Evolutionary conservation across 2,329 filamentous ascomycete species (phyloP).

Genomic region (Venturia nashicola): DNA sequence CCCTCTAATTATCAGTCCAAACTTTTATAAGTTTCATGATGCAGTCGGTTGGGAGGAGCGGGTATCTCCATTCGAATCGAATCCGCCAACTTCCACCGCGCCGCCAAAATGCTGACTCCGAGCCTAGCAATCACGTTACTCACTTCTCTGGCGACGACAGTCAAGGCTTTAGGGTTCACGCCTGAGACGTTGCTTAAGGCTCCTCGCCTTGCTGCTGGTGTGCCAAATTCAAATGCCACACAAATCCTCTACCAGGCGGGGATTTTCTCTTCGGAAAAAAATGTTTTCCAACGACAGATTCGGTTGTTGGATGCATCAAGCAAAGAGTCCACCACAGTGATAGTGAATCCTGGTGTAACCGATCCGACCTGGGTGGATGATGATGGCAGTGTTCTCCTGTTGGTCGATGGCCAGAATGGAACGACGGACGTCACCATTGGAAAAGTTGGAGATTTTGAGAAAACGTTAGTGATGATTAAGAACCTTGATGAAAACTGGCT

Average conservation of each 20-base stretch:
- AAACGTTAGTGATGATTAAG: conserved; percentile 16
- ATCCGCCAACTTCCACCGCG: neutral
- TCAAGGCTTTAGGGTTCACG: conserved; percentile 59
- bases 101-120: neutral
- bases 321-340: conserved; percentile 53
- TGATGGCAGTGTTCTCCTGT: conserved; percentile 44
- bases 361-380: conserved; percentile 70
- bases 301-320: conserved; percentile 57
- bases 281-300: conserved; percentile 54
- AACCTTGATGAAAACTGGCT: neutral
- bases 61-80: neutral
- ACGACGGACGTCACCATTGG: conserved; percentile 26
- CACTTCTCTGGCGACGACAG: conserved; percentile 44
- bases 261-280: conserved; percentile 68
- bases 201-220: conserved; percentile 56
- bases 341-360: conserved; percentile 49
- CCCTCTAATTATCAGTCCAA: neutral
- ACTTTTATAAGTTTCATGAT: neutral
- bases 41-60: neutral
- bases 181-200: conserved; percentile 67
- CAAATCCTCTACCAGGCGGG: conserved; percentile 57
- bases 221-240: conserved; percentile 56
- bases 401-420: conserved; percentile 31
- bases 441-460: conserved; percentile 19
- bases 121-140: conserved; percentile 1